Conservation (phyloP, 176 grass and related monocot genomes). For the Eleusine coracana region DNA sequence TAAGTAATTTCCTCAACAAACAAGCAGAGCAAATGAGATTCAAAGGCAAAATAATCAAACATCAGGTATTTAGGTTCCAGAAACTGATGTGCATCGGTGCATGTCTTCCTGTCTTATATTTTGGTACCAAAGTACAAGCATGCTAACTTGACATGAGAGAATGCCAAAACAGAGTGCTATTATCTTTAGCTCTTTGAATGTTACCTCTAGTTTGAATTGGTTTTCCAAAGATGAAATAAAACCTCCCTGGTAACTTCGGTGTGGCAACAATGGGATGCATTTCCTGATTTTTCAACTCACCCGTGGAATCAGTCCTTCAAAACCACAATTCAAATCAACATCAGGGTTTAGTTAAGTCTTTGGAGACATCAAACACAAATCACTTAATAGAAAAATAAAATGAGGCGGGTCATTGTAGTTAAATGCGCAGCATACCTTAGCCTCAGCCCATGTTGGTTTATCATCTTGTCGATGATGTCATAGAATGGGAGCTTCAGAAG, state of each 20-base stretch:
- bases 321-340: conserved; percentile 9
- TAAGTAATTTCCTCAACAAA: neutral
- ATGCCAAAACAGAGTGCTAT: neutral
- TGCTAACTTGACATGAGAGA: neutral
- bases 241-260: conserved; percentile 78
- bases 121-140: neutral
- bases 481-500: conserved; percentile 86
- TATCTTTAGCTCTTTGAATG: neutral
- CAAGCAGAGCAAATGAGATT: conserved; percentile 1
- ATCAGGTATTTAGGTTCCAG: neutral
- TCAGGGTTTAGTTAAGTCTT: neutral
- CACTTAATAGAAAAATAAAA: neutral
- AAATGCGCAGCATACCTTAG: conserved; percentile 51
- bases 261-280: conserved; percentile 57
- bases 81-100: neutral
- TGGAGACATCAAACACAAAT: neutral
- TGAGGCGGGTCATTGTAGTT: too few species aligned
- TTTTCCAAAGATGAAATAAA: conserved; percentile 87
- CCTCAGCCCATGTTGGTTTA: conserved; percentile 60
- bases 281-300: conserved; percentile 68
- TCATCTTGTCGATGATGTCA: conserved; percentile 57
- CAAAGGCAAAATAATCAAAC: conserved; percentile 2
- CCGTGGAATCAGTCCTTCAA: conserved; percentile 57
- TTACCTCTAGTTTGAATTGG: conserved; percentile 88
- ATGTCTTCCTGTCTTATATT: neutral